Conservation (phyloP, 179 eudicot genomes). For the Pouteria campechiana region DNA sequence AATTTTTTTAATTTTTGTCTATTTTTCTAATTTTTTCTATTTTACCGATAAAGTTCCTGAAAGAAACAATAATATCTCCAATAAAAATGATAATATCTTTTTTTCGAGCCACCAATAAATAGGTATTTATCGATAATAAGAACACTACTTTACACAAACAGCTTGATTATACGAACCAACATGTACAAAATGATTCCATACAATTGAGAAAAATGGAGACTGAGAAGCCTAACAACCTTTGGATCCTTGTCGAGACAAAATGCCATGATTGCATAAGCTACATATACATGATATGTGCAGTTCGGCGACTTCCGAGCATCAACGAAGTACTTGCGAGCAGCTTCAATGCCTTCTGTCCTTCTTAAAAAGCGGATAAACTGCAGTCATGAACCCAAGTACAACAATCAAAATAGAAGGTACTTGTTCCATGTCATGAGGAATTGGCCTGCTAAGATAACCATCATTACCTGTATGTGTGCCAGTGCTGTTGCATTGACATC, state of each 20-base stretch:
- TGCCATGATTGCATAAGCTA: slow-evolving; percentile 92
- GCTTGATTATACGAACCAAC: too few relatives aligned
- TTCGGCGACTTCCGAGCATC: slow-evolving; percentile 86
- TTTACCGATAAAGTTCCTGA: too few relatives aligned
- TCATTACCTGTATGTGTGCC: slow-evolving; percentile 84
- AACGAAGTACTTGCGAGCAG: slow-evolving; percentile 87
- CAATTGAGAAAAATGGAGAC: too few relatives aligned
- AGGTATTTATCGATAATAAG: too few relatives aligned
- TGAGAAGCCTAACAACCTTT: slow-evolving; percentile 38
- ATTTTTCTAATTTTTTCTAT: too few relatives aligned
- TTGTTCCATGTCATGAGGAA: background rate
- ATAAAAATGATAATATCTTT: background rate
- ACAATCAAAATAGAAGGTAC: background rate
- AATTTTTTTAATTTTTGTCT: too few relatives aligned
- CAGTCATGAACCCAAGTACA: slow-evolving; percentile 11
- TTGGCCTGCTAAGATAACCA: background rate
- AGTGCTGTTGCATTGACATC: slow-evolving; percentile 60
- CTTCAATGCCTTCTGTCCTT: slow-evolving; percentile 98
- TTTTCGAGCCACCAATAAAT: background rate
- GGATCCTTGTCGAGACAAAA: slow-evolving; percentile 98
- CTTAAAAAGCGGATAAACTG: slow-evolving; percentile 93
- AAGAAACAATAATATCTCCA: too few relatives aligned
- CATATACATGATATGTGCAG: slow-evolving; percentile 94
- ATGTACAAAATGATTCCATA: too few relatives aligned
- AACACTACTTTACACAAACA: too few relatives aligned